phyloP scores from a whole-genome alignment of 2,329 filamentous ascomycete species.

The Neocatenulostroma microsporum region DNA sequence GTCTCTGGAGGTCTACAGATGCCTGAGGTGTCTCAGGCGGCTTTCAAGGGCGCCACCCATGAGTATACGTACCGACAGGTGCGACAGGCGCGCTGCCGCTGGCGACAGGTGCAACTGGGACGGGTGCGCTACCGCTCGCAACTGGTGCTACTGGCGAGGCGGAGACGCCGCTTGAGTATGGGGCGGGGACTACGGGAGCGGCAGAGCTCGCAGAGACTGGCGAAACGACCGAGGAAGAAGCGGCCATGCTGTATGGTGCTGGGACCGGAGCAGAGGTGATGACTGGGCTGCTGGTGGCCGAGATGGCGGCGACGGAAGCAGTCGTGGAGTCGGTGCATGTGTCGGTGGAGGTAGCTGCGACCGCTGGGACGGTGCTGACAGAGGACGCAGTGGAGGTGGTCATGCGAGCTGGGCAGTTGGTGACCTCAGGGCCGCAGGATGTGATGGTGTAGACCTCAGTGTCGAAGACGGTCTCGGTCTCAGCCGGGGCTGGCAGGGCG shows the following conservation, averaged over 20 bases:
- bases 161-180: not conserved
- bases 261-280: conserved; percentile 1
- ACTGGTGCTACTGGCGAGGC: too few relatives aligned
- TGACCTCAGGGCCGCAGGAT: conserved; percentile 9
- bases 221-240: not conserved
- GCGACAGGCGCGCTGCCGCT: not conserved
- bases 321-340: not conserved
- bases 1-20: too few relatives aligned
- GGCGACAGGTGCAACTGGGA: not conserved
- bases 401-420: conserved; percentile 4
- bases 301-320: not conserved
- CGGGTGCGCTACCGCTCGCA: not conserved
- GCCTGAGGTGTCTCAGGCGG: not conserved
- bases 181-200: not conserved
- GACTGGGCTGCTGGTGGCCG: not conserved
- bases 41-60: not conserved
- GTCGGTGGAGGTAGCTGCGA: not conserved
- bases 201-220: not conserved
- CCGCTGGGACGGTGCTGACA: conserved; percentile 2
- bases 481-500: conserved; percentile 5
- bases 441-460: conserved; percentile 10
- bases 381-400: conserved; percentile 4
- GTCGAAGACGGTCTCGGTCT: conserved; percentile 11
- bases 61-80: too few relatives aligned
- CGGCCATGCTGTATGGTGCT: conserved; percentile 1